These are phyloP conservation scores for Radiomyces spectabilis DNA, from an alignment of 192 early-diverging fungal genomes.

Conservation along the genomic window DNA sequence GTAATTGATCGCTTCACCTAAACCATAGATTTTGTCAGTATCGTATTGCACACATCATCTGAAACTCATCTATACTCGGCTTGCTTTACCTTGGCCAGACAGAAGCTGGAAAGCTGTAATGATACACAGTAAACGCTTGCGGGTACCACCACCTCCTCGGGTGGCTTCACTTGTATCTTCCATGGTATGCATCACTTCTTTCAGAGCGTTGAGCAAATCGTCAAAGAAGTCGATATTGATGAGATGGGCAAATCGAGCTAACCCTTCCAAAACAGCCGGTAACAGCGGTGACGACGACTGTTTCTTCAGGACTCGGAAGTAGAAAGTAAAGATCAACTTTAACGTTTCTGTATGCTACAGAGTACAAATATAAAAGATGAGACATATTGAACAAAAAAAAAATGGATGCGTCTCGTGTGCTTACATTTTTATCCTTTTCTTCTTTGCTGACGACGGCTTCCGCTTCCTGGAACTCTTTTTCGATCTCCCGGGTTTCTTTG, in stretches of 20 bases:
- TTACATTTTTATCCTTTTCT: conserved; percentile 65
- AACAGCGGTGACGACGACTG: conserved; percentile 63
- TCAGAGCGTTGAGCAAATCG: conserved; percentile 79
- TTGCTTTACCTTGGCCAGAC: conserved; percentile 63
- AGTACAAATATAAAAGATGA: conserved; percentile 6
- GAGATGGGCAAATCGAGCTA: conserved; percentile 85
- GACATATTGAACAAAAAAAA: not conserved
- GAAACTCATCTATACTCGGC: no score
- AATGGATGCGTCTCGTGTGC: conserved; percentile 2
- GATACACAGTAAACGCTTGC: conserved; percentile 78
- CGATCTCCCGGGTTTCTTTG: conserved; percentile 64
- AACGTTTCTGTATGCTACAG: conserved; percentile 86
- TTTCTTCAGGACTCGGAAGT: conserved; percentile 93
- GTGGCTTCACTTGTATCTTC: conserved; percentile 41
- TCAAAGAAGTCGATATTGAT: conserved; percentile 96
- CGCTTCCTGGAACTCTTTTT: conserved; percentile 81
- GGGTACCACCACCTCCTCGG: conserved; percentile 40
- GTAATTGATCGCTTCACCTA: conserved; percentile 83
- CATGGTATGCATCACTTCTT: conserved; percentile 59
- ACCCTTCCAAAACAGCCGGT: conserved; percentile 72
- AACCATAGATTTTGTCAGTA: not conserved
- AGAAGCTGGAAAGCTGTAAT: conserved; percentile 85
- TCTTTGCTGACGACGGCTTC: conserved; percentile 82
- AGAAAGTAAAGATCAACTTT: conserved; percentile 88
- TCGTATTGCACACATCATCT: not conserved